These are phyloP conservation scores for Podila epicladia DNA, from an alignment of 192 early-diverging fungal genomes.

Conservation along the genomic window DNA sequence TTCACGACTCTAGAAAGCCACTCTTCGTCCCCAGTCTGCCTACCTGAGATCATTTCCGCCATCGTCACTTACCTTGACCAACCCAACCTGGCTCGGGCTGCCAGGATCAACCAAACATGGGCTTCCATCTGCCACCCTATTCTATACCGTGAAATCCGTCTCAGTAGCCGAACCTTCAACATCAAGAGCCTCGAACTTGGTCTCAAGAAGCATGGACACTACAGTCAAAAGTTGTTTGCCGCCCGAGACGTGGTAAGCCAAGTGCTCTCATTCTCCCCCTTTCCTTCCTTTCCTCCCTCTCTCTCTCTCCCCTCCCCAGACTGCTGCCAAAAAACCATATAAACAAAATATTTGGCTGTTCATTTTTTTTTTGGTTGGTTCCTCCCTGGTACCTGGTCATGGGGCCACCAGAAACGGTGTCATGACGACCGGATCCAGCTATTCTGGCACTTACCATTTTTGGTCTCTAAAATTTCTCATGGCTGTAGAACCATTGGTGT, in stretches of 20 bases:
- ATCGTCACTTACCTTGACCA: conserved; percentile 12
- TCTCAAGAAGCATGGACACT: conserved; percentile 4
- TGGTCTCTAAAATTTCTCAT: neutral
- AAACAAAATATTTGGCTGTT: neutral
- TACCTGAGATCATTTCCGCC: conserved; percentile 19
- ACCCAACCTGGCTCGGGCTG: conserved; percentile 4
- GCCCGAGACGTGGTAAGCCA: conserved; percentile 20
- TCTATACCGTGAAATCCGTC: conserved; percentile 14
- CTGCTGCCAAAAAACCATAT: too few species aligned
- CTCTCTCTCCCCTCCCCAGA: too few species aligned
- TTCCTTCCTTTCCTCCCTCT: too few species aligned
- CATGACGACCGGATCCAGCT: too few species aligned
- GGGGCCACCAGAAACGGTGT: neutral
- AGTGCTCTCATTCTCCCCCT: too few species aligned
- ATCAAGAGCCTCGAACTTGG: conserved; percentile 30
- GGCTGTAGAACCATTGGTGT: conserved; percentile 26
- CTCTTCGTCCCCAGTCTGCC: conserved; percentile 1
- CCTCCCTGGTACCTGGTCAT: neutral
- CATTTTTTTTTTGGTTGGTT: neutral
- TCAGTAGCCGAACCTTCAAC: conserved; percentile 11
- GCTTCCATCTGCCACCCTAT: conserved; percentile 8
- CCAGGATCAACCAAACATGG: conserved; percentile 13
- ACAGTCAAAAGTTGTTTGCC: conserved; percentile 2
- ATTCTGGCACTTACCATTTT: neutral
- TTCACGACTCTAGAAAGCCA: neutral